Evolutionary conservation across 164 flowering plant genomes (phyloP).

Genomic region (Magnolia sinica): DNA sequence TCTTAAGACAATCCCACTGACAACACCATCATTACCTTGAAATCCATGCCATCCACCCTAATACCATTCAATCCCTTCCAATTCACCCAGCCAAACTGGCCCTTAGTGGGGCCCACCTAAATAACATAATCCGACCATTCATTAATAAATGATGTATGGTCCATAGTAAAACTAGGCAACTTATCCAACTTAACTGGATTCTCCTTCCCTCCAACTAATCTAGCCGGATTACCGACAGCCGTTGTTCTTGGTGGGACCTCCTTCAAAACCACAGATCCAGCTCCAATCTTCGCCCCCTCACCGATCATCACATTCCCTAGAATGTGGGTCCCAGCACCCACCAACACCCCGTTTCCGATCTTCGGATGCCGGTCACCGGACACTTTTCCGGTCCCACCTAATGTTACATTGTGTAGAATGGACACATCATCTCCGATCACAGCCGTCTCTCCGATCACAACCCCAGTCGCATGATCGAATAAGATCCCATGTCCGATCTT

Average conservation of each 20-base stretch:
- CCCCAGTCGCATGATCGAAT: conserved; percentile 80
- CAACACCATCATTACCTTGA: no score
- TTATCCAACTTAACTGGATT: conserved; percentile 26
- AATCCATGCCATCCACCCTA: no score
- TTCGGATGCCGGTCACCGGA: conserved; percentile 80
- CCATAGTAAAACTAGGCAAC: conserved; percentile 35
- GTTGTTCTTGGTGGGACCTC: conserved; percentile 66
- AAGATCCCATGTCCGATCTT: conserved; percentile 63
- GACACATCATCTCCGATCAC: conserved; percentile 70
- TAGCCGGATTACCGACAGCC: conserved; percentile 83
- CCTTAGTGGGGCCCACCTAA: not conserved
- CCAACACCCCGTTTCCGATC: conserved; percentile 76
- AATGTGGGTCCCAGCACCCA: conserved; percentile 73
- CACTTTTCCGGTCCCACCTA: conserved; percentile 77
- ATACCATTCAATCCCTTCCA: no score
- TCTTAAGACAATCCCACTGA: no score
- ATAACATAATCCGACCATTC: conserved; percentile 36
- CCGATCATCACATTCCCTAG: conserved; percentile 73
- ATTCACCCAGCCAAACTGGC: no score
- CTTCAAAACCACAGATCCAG: conserved; percentile 72
- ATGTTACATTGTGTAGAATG: conserved; percentile 67
- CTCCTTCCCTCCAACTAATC: conserved; percentile 56
- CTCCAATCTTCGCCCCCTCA: conserved; percentile 78
- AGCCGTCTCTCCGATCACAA: conserved; percentile 78
- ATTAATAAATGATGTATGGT: conserved; percentile 29